Evolutionary conservation across 768 basidiomycete species (phyloP).

Genomic region (Leccinellum albellum): DNA sequence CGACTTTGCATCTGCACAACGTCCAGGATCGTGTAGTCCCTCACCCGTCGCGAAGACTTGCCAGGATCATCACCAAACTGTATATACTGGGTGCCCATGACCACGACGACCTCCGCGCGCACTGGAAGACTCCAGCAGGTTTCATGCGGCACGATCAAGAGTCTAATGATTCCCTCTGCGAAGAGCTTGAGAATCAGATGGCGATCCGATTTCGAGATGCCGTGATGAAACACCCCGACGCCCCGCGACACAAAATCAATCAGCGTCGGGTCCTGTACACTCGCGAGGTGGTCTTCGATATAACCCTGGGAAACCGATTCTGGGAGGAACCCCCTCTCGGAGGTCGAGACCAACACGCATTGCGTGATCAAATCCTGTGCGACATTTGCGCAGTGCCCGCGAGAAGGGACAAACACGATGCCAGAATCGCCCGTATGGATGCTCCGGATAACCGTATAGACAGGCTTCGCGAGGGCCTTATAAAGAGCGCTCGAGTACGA

Average conservation of each 20-base stretch:
- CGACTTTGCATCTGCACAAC: conserved; percentile 89
- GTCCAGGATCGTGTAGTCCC: conserved; percentile 78
- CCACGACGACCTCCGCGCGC: conserved; percentile 74
- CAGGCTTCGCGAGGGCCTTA: conserved; percentile 90
- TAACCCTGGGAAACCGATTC: conserved; percentile 44
- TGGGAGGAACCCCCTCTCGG: conserved; percentile 65
- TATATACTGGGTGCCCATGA: conserved; percentile 90
- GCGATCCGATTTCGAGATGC: conserved; percentile 63
- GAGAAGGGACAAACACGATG: conserved; percentile 88
- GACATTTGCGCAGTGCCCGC: conserved; percentile 64
- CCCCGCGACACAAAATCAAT: conserved; percentile 78
- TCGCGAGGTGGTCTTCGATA: conserved; percentile 55
- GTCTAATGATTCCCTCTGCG: conserved; percentile 71
- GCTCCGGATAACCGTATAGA: conserved; percentile 66
- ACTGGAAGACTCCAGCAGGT: conserved; percentile 89
- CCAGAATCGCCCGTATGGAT: conserved; percentile 45
- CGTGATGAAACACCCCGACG: conserved; percentile 83
- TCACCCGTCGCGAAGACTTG: conserved; percentile 59
- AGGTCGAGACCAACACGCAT: conserved; percentile 71
- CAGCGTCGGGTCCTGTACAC: conserved; percentile 60
- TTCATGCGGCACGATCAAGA: conserved; percentile 79
- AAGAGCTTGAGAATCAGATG: conserved; percentile 76
- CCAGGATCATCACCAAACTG: conserved; percentile 38
- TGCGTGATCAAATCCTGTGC: conserved; percentile 86
- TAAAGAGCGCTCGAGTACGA: conserved; percentile 83